phyloP scores from a whole-genome alignment of 306 rosid species.

The Inga leiocalycina region DNA sequence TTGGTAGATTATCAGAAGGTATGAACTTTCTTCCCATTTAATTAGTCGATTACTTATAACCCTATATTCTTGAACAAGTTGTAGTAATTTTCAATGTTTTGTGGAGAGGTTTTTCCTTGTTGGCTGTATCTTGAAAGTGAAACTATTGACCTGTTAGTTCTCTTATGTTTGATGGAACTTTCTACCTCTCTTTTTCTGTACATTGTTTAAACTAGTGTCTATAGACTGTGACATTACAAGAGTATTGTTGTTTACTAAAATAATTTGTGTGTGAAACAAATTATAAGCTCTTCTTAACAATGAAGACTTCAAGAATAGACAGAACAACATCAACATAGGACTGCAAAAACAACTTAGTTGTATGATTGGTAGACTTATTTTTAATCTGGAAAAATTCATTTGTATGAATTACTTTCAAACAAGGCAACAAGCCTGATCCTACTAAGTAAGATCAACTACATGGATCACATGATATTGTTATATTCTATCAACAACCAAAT shows the following conservation, averaged over 20 bases:
- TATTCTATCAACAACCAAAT: no score
- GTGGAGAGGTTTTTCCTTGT: not conserved
- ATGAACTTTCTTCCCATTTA: slow-evolving; percentile 16
- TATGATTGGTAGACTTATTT: not conserved
- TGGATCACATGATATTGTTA: not conserved
- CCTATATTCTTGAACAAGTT: slow-evolving; percentile 11
- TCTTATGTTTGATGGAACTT: not conserved
- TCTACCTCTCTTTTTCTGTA: not conserved
- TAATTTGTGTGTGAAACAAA: not conserved
- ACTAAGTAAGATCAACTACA: no score
- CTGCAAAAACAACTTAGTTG: not conserved
- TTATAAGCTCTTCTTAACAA: not conserved
- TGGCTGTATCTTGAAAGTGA: not conserved
- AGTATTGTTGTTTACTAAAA: slow-evolving; percentile 1
- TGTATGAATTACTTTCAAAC: not conserved
- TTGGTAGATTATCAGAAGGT: slow-evolving; percentile 83
- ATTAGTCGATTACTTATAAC: not conserved
- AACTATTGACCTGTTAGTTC: not conserved
- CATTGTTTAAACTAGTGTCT: not conserved
- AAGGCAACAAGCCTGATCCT: not conserved
- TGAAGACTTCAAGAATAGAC: slow-evolving; percentile 17
- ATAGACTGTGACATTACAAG: not conserved
- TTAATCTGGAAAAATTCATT: not conserved
- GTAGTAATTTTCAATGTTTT: slow-evolving; percentile 12
- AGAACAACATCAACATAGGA: not conserved